phyloP scores from a whole-genome alignment of 768 basidiomycete genomes.

The Xerocomellus intermedius region DNA sequence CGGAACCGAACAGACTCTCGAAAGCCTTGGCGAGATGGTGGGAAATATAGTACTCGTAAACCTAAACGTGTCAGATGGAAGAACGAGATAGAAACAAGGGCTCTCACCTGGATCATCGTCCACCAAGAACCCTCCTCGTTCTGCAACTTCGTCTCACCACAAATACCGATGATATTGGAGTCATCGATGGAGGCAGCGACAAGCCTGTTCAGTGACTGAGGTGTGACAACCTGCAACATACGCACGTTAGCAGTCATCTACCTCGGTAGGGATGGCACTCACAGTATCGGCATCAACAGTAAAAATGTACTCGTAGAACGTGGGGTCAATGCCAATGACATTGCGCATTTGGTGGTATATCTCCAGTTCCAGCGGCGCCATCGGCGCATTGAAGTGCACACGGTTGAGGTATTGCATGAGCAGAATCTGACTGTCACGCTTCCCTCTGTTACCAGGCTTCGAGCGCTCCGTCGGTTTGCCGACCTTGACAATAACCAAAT shows the following conservation, averaged over 20 bases:
- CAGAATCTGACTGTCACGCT: slow-evolving; percentile 66
- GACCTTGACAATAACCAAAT: slow-evolving; percentile 62
- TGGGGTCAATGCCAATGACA: slow-evolving; percentile 69
- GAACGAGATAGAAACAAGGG: background rate
- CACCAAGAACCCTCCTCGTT: slow-evolving; percentile 72
- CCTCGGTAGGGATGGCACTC: slow-evolving; percentile 7
- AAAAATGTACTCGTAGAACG: slow-evolving; percentile 76
- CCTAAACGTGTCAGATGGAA: slow-evolving; percentile 32
- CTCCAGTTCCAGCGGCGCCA: slow-evolving; percentile 65
- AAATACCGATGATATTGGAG: slow-evolving; percentile 62
- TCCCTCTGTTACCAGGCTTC: slow-evolving; percentile 66
- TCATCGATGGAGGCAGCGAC: slow-evolving; percentile 62
- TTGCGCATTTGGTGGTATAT: slow-evolving; percentile 76
- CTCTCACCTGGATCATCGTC: slow-evolving; percentile 68
- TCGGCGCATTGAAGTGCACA: slow-evolving; percentile 66
- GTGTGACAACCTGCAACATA: slow-evolving; percentile 49
- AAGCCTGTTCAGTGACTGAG: slow-evolving; percentile 66
- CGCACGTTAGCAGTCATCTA: slow-evolving; percentile 14
- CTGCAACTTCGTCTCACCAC: slow-evolving; percentile 66
- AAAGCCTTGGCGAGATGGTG: slow-evolving; percentile 69
- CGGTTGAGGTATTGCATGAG: slow-evolving; percentile 67
- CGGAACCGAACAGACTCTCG: slow-evolving; percentile 66
- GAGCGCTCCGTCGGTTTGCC: slow-evolving; percentile 66
- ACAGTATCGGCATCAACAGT: slow-evolving; percentile 71
- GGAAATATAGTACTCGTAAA: slow-evolving; percentile 69